phyloP scores from a whole-genome alignment of 2,329 filamentous ascomycete species.

The Fusarium sambucinum region DNA sequence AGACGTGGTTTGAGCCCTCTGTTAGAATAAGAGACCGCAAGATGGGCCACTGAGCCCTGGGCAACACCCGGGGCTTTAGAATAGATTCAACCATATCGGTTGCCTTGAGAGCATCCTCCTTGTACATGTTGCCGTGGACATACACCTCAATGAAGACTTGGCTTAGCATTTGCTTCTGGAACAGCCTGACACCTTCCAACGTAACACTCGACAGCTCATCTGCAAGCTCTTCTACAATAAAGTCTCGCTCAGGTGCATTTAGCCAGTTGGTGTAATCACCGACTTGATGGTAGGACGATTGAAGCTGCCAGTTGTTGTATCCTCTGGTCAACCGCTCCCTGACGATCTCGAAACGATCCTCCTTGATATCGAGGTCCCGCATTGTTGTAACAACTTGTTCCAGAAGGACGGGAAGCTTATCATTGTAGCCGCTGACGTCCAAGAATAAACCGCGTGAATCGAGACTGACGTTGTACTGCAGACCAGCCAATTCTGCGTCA shows the following conservation, averaged over 20 bases:
- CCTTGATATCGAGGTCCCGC: slow-evolving; percentile 83
- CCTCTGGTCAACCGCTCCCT: slow-evolving; percentile 84
- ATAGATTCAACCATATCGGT: slow-evolving; percentile 85
- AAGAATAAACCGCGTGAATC: slow-evolving; percentile 81
- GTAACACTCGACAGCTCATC: slow-evolving; percentile 81
- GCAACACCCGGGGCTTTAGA: slow-evolving; percentile 79
- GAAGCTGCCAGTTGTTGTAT: slow-evolving; percentile 88
- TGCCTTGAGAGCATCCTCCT: slow-evolving; percentile 88
- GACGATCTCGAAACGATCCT: slow-evolving; percentile 91
- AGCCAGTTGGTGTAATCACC: slow-evolving; percentile 86
- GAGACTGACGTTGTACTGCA: slow-evolving; percentile 83
- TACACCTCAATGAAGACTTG: slow-evolving; percentile 91
- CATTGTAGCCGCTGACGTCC: slow-evolving; percentile 90
- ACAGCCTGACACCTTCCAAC: slow-evolving; percentile 77
- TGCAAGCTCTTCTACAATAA: slow-evolving; percentile 82
- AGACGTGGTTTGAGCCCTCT: slow-evolving; percentile 84
- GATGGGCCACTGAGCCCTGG: slow-evolving; percentile 83
- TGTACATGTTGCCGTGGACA: slow-evolving; percentile 92
- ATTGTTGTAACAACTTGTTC: slow-evolving; percentile 89
- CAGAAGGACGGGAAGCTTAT: slow-evolving; percentile 90
- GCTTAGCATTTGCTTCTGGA: slow-evolving; percentile 82
- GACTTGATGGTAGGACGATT: slow-evolving; percentile 90
- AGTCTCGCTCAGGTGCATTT: slow-evolving; percentile 76
- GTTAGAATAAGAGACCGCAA: slow-evolving; percentile 82
- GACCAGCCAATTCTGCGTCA: slow-evolving; percentile 90